Evolutionary conservation across 495 filamentous ascomycete species (phyloP).

Genomic region (Trichoderma virens): DNA sequence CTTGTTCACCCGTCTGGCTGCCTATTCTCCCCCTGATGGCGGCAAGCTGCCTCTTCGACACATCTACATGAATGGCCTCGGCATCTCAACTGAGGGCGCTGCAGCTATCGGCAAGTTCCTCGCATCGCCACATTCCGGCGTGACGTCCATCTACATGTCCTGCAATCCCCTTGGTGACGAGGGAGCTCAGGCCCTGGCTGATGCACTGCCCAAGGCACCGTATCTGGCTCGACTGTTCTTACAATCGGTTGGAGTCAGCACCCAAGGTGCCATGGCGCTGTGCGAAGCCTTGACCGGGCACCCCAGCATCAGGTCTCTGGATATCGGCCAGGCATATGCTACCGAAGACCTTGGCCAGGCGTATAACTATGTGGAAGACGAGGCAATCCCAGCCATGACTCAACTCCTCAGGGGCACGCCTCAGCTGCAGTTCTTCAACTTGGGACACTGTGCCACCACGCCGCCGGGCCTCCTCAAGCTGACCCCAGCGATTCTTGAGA

Average conservation of each 20-base stretch:
- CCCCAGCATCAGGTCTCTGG: slow-evolving; percentile 19
- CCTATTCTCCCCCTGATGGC: slow-evolving; percentile 2
- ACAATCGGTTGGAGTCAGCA: slow-evolving; percentile 19
- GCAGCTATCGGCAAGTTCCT: slow-evolving; percentile 24
- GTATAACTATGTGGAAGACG: slow-evolving; percentile 25
- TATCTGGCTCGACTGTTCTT: slow-evolving; percentile 22
- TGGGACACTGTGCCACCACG: slow-evolving; percentile 18
- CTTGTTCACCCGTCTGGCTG: slow-evolving; percentile 23
- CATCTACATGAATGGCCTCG: slow-evolving; percentile 32
- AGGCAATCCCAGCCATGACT: slow-evolving; percentile 8
- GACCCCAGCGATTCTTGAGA: neutral
- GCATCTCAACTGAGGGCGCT: slow-evolving; percentile 23
- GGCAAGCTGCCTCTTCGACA: slow-evolving; percentile 21
- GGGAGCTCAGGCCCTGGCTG: slow-evolving; percentile 19
- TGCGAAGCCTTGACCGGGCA: slow-evolving; percentile 17
- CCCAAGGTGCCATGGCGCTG: slow-evolving; percentile 19
- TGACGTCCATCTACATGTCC: slow-evolving; percentile 28
- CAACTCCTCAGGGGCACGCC: slow-evolving; percentile 13
- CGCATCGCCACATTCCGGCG: slow-evolving; percentile 17
- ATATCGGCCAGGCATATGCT: slow-evolving; percentile 26
- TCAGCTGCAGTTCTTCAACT: slow-evolving; percentile 19
- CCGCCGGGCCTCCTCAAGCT: slow-evolving; percentile 13
- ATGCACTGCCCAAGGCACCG: slow-evolving; percentile 19
- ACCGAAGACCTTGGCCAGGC: slow-evolving; percentile 28
- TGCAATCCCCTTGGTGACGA: slow-evolving; percentile 27